Evolutionary conservation across 2,329 filamentous ascomycete genomes (phyloP).

Genomic region (Diaporthe aspalathi): DNA sequence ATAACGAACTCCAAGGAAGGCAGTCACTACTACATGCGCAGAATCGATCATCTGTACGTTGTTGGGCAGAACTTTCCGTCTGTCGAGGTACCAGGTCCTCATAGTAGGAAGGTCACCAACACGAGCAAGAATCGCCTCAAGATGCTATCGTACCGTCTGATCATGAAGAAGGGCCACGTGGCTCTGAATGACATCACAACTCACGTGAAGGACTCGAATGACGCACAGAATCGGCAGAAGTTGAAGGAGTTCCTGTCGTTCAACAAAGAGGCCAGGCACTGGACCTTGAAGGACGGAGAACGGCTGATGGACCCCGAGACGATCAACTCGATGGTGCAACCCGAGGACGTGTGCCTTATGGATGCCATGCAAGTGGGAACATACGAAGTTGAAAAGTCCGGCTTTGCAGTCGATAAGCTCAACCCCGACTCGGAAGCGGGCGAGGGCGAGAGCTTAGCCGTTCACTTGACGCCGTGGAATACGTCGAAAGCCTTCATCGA

Average conservation of each 20-base stretch:
- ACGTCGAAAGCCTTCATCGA: conserved; percentile 97
- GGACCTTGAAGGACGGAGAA: conserved; percentile 81
- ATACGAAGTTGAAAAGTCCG: conserved; percentile 90
- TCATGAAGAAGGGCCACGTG: conserved; percentile 79
- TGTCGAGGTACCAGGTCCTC: conserved; percentile 90
- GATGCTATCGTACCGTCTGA: conserved; percentile 93
- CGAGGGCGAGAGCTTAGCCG: conserved; percentile 79
- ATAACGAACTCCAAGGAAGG: conserved; percentile 84
- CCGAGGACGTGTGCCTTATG: conserved; percentile 92
- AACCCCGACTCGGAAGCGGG: conserved; percentile 73
- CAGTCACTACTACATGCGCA: conserved; percentile 83
- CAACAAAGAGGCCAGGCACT: conserved; percentile 87
- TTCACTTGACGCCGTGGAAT: conserved; percentile 95
- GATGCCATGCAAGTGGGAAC: conserved; percentile 97
- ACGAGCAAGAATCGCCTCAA: conserved; percentile 97
- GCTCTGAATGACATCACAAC: conserved; percentile 87
- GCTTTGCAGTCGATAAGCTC: conserved; percentile 76
- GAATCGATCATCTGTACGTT: conserved; percentile 89
- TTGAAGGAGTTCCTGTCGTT: conserved; percentile 96
- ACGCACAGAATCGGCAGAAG: conserved; percentile 95
- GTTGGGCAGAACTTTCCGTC: conserved; percentile 95
- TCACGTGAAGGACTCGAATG: conserved; percentile 91
- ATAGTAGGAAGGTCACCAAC: conserved; percentile 94
- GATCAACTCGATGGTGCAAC: conserved; percentile 89
- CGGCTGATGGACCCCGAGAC: conserved; percentile 81